Conservation (phyloP, 1,139 yeast species). For the Nadsonia commutata region DNA sequence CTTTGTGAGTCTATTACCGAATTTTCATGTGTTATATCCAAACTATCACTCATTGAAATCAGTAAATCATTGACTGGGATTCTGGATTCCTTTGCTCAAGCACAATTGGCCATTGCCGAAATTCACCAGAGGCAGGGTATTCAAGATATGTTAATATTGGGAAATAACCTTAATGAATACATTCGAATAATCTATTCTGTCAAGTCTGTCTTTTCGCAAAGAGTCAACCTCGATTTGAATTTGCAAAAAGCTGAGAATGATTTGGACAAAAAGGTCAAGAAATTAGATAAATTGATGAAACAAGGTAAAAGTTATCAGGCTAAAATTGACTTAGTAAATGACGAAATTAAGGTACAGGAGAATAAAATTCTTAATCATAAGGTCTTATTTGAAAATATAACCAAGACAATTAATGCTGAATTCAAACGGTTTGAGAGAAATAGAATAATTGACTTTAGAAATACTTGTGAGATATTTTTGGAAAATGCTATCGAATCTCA, state of each 20-base stretch:
- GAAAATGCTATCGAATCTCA: constrained; percentile 89
- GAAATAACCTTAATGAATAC: constrained; percentile 81
- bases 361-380: constrained; percentile 42
- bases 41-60: constrained; percentile 61
- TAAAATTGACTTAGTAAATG: constrained; percentile 36
- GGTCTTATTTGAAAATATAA: constrained; percentile 43
- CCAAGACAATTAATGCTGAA: constrained; percentile 54
- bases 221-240: constrained; percentile 54
- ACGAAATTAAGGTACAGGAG: constrained; percentile 46
- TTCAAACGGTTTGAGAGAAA: constrained; percentile 57
- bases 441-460: constrained; percentile 73
- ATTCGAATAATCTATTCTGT: constrained; percentile 64
- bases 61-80: constrained; percentile 52
- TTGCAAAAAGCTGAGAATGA: constrained; percentile 40
- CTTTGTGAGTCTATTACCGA: constrained; percentile 54
- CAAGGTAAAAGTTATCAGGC: constrained; percentile 52
- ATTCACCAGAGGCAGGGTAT: constrained; percentile 64
- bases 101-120: constrained; percentile 58
- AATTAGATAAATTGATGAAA: constrained; percentile 39
- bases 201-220: constrained; percentile 57
- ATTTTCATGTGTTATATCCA: constrained; percentile 36
- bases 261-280: constrained; percentile 30
- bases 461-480: constrained; percentile 76
- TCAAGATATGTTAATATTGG: constrained; percentile 78
- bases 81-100: constrained; percentile 50